Evolutionary conservation across 179 eudicot species (phyloP).

Genomic region (Pouteria campechiana): DNA sequence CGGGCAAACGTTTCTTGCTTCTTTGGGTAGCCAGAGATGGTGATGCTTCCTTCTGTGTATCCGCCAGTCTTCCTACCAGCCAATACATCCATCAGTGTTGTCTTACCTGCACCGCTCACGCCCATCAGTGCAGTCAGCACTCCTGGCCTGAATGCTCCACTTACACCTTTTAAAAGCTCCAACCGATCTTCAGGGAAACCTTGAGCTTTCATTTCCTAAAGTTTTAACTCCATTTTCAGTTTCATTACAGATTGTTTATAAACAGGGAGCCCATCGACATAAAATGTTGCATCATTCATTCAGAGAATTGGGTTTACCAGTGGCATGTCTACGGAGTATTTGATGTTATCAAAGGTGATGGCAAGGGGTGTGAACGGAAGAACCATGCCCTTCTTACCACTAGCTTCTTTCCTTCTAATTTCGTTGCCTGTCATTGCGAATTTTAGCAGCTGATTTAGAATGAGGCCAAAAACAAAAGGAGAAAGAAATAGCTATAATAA

Average conservation of each 20-base stretch:
- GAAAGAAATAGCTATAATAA: too few relatives aligned
- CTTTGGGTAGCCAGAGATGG: conserved; percentile 12
- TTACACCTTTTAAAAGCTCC: conserved; percentile 8
- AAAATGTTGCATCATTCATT: too few relatives aligned
- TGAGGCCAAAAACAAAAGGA: not conserved
- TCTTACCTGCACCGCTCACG: conserved; percentile 15
- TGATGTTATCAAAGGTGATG: conserved; percentile 34
- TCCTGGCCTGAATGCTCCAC: conserved; percentile 15
- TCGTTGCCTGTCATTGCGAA: conserved; percentile 6
- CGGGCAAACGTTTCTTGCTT: conserved; percentile 17
- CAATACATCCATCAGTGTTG: conserved; percentile 16
- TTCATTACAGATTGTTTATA: not conserved
- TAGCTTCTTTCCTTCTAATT: not conserved
- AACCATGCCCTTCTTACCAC: conserved; percentile 24
- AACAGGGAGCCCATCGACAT: not conserved
- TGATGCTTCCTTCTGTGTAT: conserved; percentile 7
- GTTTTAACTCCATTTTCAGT: not conserved
- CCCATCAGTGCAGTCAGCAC: conserved; percentile 18
- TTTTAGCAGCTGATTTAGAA: not conserved
- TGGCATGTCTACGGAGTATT: conserved; percentile 47
- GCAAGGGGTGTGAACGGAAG: conserved; percentile 36
- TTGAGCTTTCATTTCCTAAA: conserved; percentile 10
- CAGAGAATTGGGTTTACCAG: too few relatives aligned
- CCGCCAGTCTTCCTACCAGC: conserved; percentile 17
- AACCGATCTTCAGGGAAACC: conserved; percentile 8